Evolutionary conservation across 2,329 filamentous ascomycete genomes (phyloP).

Genomic region (Aspergillus sp.): DNA sequence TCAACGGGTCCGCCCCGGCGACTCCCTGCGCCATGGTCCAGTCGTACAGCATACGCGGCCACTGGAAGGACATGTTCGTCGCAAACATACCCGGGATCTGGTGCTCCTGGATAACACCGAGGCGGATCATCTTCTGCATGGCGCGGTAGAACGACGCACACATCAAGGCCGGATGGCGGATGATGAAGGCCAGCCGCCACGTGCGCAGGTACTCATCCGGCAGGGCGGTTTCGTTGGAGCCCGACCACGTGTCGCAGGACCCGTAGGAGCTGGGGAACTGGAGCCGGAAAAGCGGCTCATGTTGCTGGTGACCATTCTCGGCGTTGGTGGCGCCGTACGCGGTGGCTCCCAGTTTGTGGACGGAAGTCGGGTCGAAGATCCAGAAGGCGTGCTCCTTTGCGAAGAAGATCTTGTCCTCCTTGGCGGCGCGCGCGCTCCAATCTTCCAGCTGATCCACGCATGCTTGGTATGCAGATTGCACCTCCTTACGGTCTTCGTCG

Average conservation of each 20-base stretch:
- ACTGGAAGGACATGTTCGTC: conserved; percentile 29
- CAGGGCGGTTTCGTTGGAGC: conserved; percentile 32
- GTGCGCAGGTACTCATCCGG: conserved; percentile 35
- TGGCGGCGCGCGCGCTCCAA: conserved; percentile 18
- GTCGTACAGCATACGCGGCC: conserved; percentile 35
- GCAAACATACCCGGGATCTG: conserved; percentile 13
- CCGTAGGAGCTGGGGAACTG: conserved; percentile 17
- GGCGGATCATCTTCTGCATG: conserved; percentile 17
- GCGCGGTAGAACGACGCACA: conserved; percentile 40
- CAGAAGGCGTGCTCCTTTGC: conserved; percentile 38
- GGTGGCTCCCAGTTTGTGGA: not conserved
- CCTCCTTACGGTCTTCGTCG: conserved; percentile 20
- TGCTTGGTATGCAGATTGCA: conserved; percentile 23
- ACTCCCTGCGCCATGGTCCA: conserved; percentile 28
- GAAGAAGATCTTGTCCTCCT: conserved; percentile 29
- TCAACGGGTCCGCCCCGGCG: conserved; percentile 21
- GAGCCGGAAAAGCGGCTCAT: conserved; percentile 14
- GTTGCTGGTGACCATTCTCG: conserved; percentile 2
- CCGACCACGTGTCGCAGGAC: conserved; percentile 20
- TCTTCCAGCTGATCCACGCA: conserved; percentile 28
- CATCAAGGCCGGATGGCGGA: conserved; percentile 40
- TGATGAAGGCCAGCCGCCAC: conserved; percentile 35
- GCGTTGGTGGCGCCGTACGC: not conserved
- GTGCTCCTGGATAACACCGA: conserved; percentile 16
- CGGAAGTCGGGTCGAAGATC: conserved; percentile 22